Conservation (phyloP, 768 basidiomycete genomes). For the Phallus indusiatus region DNA sequence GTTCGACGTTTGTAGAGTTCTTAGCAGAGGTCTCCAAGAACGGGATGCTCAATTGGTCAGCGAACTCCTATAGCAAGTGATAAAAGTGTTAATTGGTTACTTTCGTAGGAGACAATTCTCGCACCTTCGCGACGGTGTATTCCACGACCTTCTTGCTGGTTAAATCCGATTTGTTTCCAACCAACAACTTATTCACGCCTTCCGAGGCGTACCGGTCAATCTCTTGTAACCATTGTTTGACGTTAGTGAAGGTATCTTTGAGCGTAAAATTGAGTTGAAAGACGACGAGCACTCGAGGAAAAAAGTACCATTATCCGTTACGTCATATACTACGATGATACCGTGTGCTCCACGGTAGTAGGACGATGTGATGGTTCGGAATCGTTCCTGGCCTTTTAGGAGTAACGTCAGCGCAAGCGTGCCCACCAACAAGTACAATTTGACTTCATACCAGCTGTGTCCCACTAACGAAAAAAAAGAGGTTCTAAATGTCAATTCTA, state of each 20-base stretch:
- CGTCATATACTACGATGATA: constrained; percentile 98
- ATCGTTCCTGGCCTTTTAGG: constrained; percentile 81
- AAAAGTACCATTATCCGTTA: constrained; percentile 78
- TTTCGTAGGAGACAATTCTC: constrained; percentile 6
- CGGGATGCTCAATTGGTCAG: constrained; percentile 86
- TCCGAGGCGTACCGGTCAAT: constrained; percentile 96
- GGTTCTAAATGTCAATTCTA: background rate
- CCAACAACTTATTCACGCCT: constrained; percentile 95
- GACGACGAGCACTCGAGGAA: background rate
- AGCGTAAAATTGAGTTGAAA: constrained; percentile 2
- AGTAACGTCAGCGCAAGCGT: background rate
- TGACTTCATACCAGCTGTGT: constrained; percentile 70
- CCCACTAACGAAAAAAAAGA: constrained; percentile 57
- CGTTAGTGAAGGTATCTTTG: constrained; percentile 86
- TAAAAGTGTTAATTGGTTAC: background rate
- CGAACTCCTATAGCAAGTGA: constrained; percentile 59
- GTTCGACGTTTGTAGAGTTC: constrained; percentile 97
- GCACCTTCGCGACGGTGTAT: constrained; percentile 77
- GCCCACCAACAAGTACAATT: background rate
- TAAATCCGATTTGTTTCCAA: constrained; percentile 98
- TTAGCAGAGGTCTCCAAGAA: constrained; percentile 99
- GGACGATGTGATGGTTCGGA: constrained; percentile 98
- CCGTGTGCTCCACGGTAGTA: constrained; percentile 99
- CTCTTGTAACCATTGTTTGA: constrained; percentile 92
- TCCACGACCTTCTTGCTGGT: constrained; percentile 95